phyloP scores from a whole-genome alignment of 345 rosid genomes.

The Aquilaria yunnanensis region DNA sequence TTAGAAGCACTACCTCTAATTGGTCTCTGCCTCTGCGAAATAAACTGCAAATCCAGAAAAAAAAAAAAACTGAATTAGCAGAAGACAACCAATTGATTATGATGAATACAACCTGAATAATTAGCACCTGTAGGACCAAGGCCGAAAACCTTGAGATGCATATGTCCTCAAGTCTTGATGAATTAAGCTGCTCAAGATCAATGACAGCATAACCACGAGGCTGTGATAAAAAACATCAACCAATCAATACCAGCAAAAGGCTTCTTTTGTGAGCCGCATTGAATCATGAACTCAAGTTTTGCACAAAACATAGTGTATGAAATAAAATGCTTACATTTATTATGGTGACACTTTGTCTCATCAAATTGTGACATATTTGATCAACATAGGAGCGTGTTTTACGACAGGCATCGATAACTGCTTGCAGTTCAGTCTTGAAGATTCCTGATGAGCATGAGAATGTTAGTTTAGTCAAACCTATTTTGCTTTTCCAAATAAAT shows the following conservation, averaged over 20 bases:
- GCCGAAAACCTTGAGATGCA: slow-evolving; percentile 66
- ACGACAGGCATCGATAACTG: slow-evolving; percentile 62
- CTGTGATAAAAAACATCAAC: slow-evolving; percentile 14
- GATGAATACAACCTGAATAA: background rate
- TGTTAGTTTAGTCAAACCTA: slow-evolving; percentile 7
- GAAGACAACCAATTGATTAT: slow-evolving; percentile 4
- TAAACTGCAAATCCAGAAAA: slow-evolving; percentile 42
- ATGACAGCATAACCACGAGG: slow-evolving; percentile 77
- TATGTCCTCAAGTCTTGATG: slow-evolving; percentile 44
- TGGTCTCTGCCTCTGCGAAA: slow-evolving; percentile 86
- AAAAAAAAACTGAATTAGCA: slow-evolving; percentile 5
- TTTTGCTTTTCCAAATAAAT: background rate
- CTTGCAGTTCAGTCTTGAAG: slow-evolving; percentile 61
- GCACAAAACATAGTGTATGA: background rate
- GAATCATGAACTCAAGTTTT: background rate
- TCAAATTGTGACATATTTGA: slow-evolving; percentile 40
- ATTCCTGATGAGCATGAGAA: slow-evolving; percentile 31
- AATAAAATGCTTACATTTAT: slow-evolving; percentile 47
- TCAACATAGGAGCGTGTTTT: slow-evolving; percentile 63
- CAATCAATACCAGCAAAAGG: background rate
- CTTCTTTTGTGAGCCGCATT: too few species aligned
- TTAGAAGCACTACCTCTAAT: slow-evolving; percentile 72
- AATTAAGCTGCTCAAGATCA: slow-evolving; percentile 56
- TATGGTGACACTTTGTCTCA: slow-evolving; percentile 45
- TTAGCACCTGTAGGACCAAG: slow-evolving; percentile 58